These are phyloP conservation scores for Berkeleyomyces rouxiae DNA, from an alignment of 2,329 filamentous ascomycete genomes.

Conservation along the genomic window DNA sequence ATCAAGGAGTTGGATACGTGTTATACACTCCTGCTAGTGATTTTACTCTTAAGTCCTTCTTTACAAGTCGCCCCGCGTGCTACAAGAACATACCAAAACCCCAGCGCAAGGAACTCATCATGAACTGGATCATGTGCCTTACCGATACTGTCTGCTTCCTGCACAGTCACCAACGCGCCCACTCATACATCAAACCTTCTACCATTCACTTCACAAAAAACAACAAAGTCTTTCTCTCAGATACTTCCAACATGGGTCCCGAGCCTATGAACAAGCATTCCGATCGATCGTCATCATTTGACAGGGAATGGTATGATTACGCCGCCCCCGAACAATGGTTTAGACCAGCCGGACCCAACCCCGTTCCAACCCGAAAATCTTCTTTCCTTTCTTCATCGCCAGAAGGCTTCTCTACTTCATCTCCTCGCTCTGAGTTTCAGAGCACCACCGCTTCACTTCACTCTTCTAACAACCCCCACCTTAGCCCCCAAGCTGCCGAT, in stretches of 20 bases:
- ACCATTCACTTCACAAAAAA: slow-evolving; percentile 49
- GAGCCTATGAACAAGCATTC: slow-evolving; percentile 26
- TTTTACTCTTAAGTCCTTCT: slow-evolving; percentile 48
- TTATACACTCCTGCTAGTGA: slow-evolving; percentile 52
- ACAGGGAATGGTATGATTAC: slow-evolving; percentile 57
- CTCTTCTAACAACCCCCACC: slow-evolving; percentile 26
- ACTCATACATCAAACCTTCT: slow-evolving; percentile 54
- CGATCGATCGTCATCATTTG: slow-evolving; percentile 34
- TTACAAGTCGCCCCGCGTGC: slow-evolving; percentile 43
- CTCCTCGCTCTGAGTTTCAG: slow-evolving; percentile 8
- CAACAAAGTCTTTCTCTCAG: slow-evolving; percentile 51
- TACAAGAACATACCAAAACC: slow-evolving; percentile 46
- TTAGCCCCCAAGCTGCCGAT: slow-evolving; percentile 44
- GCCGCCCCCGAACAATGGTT: slow-evolving; percentile 51
- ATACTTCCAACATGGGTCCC: slow-evolving; percentile 35
- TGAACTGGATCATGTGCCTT: slow-evolving; percentile 63
- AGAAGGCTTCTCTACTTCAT: slow-evolving; percentile 24
- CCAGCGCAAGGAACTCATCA: slow-evolving; percentile 39
- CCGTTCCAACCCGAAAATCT: slow-evolving; percentile 18
- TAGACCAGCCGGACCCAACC: slow-evolving; percentile 24
- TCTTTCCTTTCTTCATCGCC: slow-evolving; percentile 22
- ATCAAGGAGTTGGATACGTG: slow-evolving; percentile 45
- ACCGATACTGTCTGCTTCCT: slow-evolving; percentile 51
- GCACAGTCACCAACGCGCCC: slow-evolving; percentile 45
- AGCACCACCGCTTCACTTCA: slow-evolving; percentile 23